Base-by-base conservation (phyloP, 805 yeast species). In the Ogataea neopini region DNA sequence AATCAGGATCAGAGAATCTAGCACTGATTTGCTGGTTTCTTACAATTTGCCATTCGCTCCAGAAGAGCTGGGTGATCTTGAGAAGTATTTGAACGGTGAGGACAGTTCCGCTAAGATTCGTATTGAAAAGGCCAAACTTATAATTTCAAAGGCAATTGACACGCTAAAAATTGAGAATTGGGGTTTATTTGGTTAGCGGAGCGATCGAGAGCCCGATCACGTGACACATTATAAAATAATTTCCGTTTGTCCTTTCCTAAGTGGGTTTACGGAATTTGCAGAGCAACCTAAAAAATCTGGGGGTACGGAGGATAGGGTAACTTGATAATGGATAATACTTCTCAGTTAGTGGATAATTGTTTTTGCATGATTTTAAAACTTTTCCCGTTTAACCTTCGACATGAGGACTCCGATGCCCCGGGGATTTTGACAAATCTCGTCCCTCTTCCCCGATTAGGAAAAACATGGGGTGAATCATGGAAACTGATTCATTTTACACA, bases 1-100 rank as follows among this genome's bases (percentile, higher is more conserved):
- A 36, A 65, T 85, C 28, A 69, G 91, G 45, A 55, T 85, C 20
- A 53, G 60, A 9, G 72, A 72, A 41, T 79, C 69, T 1, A 68
- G 67, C 2, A 82, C 91, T 0, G 96, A 87, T 64, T 70, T 83
- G 3, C 59, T 86, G 34, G 61, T 86, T 11, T 74, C 86, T 3
- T 72, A 77, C 57, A 84, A 84, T 53, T 72, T 83, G 2, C 87
- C 88, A n/a, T 58, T 80, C 14, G 57, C 55, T 8, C 52, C 57
- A 1, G 56, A 60, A 1, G 67, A 68, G 30, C 43, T 68, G 6
- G 49, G 56, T 11, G 64, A 58, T 8, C 50, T 70, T 11, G 44
- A 53, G 18, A 33, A 40, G 25, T 25, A 52, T 3, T 37, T 54
- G 17, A 15, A 23, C 30, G 13, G 33, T 7, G 47, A 23, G 0